These are phyloP conservation scores for Cicer pinnatifidum DNA, from an alignment of 306 rosid species.

Conservation along the genomic window DNA sequence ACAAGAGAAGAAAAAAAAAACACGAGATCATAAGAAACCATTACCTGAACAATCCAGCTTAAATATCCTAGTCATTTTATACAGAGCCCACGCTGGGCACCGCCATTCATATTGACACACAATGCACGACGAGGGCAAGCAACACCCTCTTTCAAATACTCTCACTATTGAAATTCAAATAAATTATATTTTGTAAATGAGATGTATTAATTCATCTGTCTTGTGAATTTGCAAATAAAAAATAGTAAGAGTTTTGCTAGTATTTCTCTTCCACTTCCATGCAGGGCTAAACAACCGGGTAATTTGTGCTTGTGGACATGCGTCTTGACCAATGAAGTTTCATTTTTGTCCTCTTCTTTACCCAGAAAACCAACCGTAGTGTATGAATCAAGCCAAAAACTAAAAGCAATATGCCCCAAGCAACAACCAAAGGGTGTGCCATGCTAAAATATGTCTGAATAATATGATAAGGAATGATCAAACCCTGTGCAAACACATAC, in stretches of 20 bases:
- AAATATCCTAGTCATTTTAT: neutral
- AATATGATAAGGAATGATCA: constrained; percentile 33
- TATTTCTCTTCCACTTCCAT: neutral
- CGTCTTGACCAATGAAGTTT: neutral
- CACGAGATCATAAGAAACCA: neutral
- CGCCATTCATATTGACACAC: too few relatives aligned
- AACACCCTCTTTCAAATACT: neutral
- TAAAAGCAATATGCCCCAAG: neutral
- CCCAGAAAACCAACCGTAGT: constrained; percentile 23
- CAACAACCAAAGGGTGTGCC: neutral
- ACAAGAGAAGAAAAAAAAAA: neutral
- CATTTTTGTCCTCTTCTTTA: neutral
- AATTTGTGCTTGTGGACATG: neutral
- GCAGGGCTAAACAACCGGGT: neutral
- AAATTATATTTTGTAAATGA: neutral
- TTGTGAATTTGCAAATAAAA: neutral
- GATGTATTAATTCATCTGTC: neutral
- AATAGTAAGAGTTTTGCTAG: neutral
- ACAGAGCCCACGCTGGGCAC: too few relatives aligned
- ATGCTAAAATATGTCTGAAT: neutral
- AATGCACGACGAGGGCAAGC: neutral
- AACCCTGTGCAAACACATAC: neutral
- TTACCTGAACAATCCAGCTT: neutral
- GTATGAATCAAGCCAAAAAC: neutral
- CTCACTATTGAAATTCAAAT: too few relatives aligned